These are phyloP conservation scores for Pyrenophora tritici-repentis DNA, from an alignment of 2,329 filamentous ascomycete species.

Conservation along the genomic window DNA sequence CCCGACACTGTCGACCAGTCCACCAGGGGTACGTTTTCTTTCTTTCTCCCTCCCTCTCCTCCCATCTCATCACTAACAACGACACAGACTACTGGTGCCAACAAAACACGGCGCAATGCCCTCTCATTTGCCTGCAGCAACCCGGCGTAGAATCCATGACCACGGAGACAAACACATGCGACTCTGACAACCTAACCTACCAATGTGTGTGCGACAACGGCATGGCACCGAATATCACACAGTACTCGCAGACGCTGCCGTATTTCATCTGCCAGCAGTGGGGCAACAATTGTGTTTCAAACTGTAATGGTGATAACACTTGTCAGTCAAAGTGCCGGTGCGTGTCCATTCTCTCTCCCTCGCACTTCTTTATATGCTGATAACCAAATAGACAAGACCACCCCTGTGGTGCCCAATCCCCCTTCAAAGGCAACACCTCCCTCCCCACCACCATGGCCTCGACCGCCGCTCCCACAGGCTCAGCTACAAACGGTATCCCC, in stretches of 20 bases:
- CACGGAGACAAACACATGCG: conserved; percentile 67
- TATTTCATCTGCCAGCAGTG: conserved; percentile 76
- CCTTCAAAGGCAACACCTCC: conserved; percentile 63
- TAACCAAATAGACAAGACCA: conserved; percentile 56
- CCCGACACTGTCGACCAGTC: conserved; percentile 62
- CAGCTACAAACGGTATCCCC: conserved; percentile 32
- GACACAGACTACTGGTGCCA: conserved; percentile 66
- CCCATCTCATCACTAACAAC: conserved; percentile 23
- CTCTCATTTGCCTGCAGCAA: conserved; percentile 72
- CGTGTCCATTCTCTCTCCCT: too few relatives aligned
- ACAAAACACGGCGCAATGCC: conserved; percentile 67
- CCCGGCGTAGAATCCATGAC: conserved; percentile 50
- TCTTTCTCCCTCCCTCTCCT: not conserved
- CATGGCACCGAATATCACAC: conserved; percentile 70
- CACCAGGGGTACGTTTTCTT: conserved; percentile 56
- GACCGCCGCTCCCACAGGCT: conserved; percentile 42
- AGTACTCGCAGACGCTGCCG: conserved; percentile 79
- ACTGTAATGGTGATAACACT: conserved; percentile 61
- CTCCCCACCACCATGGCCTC: conserved; percentile 54
- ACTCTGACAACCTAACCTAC: conserved; percentile 67
- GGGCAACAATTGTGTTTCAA: conserved; percentile 68
- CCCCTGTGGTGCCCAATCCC: conserved; percentile 73
- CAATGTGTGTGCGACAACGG: conserved; percentile 73
- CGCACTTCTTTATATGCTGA: conserved; percentile 6
- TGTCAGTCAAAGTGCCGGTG: conserved; percentile 66